Evolutionary conservation across 2,329 filamentous ascomycete genomes (phyloP).

Genomic region (Bipolaris cookei): DNA sequence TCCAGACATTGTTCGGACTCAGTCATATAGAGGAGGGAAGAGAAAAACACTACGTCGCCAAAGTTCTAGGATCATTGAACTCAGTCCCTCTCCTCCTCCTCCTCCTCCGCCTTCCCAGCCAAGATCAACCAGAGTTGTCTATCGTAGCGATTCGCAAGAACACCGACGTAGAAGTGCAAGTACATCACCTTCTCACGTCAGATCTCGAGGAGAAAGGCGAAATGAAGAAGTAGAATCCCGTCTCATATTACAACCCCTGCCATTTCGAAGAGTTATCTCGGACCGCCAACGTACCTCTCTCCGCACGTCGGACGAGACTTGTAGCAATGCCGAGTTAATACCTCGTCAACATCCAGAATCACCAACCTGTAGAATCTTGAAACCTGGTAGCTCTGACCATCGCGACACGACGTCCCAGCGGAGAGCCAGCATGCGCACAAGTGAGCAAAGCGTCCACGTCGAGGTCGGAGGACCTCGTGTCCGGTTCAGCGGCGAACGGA

Average conservation of each 20-base stretch:
- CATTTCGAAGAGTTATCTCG: conserved; percentile 30
- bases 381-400: conserved; percentile 20
- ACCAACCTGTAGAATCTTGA: conserved; percentile 35
- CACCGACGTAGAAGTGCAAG: conserved; percentile 18
- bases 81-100: conserved; percentile 35
- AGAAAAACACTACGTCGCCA: conserved; percentile 12
- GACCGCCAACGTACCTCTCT: conserved; percentile 24
- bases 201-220: conserved; percentile 11
- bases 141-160: conserved; percentile 28
- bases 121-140: conserved; percentile 21
- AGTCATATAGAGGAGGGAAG: conserved; percentile 24
- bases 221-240: conserved; percentile 31
- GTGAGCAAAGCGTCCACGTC: conserved; percentile 37
- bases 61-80: conserved; percentile 31
- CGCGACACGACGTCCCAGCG: conserved; percentile 26
- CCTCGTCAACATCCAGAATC: conserved; percentile 18
- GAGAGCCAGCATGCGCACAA: conserved; percentile 27
- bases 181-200: conserved; percentile 18
- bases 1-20: conserved; percentile 34
- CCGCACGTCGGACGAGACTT: conserved; percentile 27
- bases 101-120: conserved; percentile 19
- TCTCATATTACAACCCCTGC: conserved; percentile 34
- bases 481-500: conserved; percentile 32
- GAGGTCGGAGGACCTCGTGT: conserved; percentile 41
- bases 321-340: conserved; percentile 20